Base-by-base conservation (phyloP, 2,329 filamentous ascomycete species). In the Colletotrichum graminicola region DNA sequence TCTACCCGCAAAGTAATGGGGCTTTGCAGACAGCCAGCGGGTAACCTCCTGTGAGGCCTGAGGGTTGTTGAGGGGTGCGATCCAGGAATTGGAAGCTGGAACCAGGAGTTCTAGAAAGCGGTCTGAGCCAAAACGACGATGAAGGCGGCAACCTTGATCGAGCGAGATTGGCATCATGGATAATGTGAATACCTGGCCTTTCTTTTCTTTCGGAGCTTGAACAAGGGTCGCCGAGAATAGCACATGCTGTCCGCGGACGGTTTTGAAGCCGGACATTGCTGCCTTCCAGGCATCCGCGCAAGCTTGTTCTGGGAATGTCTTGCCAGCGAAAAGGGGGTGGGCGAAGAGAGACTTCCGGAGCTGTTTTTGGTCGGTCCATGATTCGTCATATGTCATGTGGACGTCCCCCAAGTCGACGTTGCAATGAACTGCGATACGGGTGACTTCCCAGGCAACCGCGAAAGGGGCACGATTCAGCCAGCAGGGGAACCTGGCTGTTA, bases 61-160 rank as follows among this genome's bases (percentile, higher is more conserved):
- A 4, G 59, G 45, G 23, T 6, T 47, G 6, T 62, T 49, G 36
- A 86, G 76, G 0, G 80, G 74, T 0, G 82, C 74, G 1, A 78
- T 73, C 0, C 79, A 79, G 0, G 75, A 72, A 0, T 78, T 77
- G 0, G 84, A 80, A 0, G 82, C 82, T 0, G 89, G 88, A 6
- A 90, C 80, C 5, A 84, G 76, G 0, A 91, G 68, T 64, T 91
- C 87, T 1, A 91, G 72, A 56, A 90, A 90, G 0, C 89, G 83
- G 73, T 91, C 89, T 0, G 84, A 78, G 0, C 89, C 89, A 73
- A 90, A 90, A 5, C 84, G 85, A 16, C 89, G 84, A 26, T 80
- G 80, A 0, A 91, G 77, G 1, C 89, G 85, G 76, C 89, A 84
- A 0, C 85, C 80, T 3, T 82, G 76, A 34, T 89, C 86, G 1